Percentiles rank a stretch among this genome's conserved stretches.
phyloP scores from a whole-genome alignment of 345 rosid genomes.

The Eutrema japonicum region DNA sequence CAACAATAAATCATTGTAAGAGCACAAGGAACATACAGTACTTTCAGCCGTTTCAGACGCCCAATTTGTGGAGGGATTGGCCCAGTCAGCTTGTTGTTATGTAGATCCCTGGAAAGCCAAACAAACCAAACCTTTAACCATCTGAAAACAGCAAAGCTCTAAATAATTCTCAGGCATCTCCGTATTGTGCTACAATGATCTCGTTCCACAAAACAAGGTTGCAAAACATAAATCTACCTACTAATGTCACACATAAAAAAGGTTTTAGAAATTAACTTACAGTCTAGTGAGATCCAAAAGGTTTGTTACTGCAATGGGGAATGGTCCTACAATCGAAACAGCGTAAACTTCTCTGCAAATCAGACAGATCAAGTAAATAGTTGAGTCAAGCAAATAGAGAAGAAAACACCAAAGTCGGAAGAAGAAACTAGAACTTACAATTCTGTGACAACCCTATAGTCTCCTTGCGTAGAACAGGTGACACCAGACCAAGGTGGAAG shows the following conservation, averaged over 20 bases:
- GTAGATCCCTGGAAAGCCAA: conserved; percentile 74
- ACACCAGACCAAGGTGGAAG: conserved; percentile 96
- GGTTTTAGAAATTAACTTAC: conserved; percentile 51
- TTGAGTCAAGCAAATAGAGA: conserved; percentile 16
- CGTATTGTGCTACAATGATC: neutral
- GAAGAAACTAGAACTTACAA: conserved; percentile 50
- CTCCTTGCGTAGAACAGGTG: conserved; percentile 87
- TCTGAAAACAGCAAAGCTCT: conserved; percentile 11
- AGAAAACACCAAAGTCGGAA: neutral
- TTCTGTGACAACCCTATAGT: conserved; percentile 87
- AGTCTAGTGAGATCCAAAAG: conserved; percentile 85
- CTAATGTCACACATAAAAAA: neutral
- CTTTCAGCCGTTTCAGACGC: conserved; percentile 76
- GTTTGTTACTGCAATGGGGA: conserved; percentile 95
- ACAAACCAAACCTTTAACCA: neutral
- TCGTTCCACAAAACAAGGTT: neutral
- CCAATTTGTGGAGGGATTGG: conserved; percentile 98
- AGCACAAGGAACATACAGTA: conserved; percentile 58
- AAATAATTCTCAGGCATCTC: neutral
- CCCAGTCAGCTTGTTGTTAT: conserved; percentile 94
- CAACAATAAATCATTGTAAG: neutral
- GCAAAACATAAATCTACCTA: conserved; percentile 7
- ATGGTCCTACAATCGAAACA: conserved; percentile 94
- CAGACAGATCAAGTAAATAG: conserved; percentile 12
- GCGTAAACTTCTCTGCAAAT: conserved; percentile 90